phyloP scores from a whole-genome alignment of 116 monocot species.

The Trichopus zeylanicus region DNA sequence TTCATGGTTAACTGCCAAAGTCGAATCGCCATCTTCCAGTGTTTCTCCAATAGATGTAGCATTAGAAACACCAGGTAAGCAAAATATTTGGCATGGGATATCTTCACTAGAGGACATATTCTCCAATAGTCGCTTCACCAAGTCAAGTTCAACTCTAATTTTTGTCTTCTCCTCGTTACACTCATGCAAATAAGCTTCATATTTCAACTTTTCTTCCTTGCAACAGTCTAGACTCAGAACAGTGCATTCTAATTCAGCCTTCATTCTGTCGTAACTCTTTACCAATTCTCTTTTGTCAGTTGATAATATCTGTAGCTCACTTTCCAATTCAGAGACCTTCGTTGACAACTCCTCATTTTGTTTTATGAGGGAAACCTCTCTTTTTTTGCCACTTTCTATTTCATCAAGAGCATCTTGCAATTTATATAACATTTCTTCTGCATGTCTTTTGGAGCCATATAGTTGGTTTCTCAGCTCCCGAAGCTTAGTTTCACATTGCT shows the following conservation, averaged over 20 bases:
- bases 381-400: constrained; percentile 63
- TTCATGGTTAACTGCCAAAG: constrained; percentile 10
- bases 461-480: constrained; percentile 80
- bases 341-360: constrained; percentile 68
- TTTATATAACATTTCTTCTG: constrained; percentile 88
- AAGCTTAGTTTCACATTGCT: constrained; percentile 78
- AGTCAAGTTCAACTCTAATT: constrained; percentile 73
- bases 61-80: constrained; percentile 15
- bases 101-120: constrained; percentile 48
- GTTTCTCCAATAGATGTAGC: constrained; percentile 56
- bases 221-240: constrained; percentile 74
- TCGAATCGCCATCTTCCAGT: constrained; percentile 23
- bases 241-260: constrained; percentile 81
- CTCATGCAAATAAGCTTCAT: constrained; percentile 69
- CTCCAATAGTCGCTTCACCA: constrained; percentile 78
- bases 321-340: constrained; percentile 56
- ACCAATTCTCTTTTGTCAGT: constrained; percentile 55
- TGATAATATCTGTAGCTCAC: constrained; percentile 39
- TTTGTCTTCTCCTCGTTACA: constrained; percentile 66
- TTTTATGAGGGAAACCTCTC: constrained; percentile 59
- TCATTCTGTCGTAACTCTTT: constrained; percentile 72
- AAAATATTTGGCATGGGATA: constrained; percentile 11
- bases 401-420: constrained; percentile 92
- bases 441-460: constrained; percentile 59
- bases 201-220: constrained; percentile 85